Percentiles rank a stretch among this genome's conserved stretches.
phyloP scores from a whole-genome alignment of 2,329 filamentous ascomycete species.

The Fusarium liriodendri region DNA sequence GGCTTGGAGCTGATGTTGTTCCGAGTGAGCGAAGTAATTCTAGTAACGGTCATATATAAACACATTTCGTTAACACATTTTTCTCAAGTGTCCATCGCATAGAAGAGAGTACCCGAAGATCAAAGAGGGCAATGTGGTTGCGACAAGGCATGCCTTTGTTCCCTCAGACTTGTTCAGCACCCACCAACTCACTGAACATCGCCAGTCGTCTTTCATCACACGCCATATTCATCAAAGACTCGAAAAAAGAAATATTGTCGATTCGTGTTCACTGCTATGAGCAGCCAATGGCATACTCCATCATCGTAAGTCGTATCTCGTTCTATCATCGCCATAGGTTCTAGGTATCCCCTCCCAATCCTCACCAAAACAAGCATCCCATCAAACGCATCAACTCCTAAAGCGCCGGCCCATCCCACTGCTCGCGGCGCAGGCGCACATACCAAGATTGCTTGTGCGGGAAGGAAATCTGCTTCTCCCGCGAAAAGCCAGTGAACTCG shows the following conservation, averaged over 20 bases:
- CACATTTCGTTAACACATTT: neutral
- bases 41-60: neutral
- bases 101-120: neutral
- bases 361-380: neutral
- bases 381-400: slow-evolving; percentile 44
- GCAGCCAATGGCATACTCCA: neutral
- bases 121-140: neutral
- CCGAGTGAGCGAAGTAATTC: neutral
- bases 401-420: slow-evolving; percentile 78
- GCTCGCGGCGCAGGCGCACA: slow-evolving; percentile 82
- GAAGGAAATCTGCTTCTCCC: slow-evolving; percentile 86
- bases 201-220: neutral
- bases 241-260: neutral
- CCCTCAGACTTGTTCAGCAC: neutral
- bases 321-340: slow-evolving; percentile 14
- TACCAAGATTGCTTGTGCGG: slow-evolving; percentile 94
- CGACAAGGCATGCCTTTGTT: neutral
- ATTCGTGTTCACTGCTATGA: neutral
- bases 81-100: neutral
- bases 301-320: slow-evolving; percentile 29
- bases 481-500: slow-evolving; percentile 81
- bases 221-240: neutral
- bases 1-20: neutral
- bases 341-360: neutral
- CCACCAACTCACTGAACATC: neutral